Evolutionary conservation across 345 rosid genomes (phyloP).

Genomic region (Eucalyptus sp.): DNA sequence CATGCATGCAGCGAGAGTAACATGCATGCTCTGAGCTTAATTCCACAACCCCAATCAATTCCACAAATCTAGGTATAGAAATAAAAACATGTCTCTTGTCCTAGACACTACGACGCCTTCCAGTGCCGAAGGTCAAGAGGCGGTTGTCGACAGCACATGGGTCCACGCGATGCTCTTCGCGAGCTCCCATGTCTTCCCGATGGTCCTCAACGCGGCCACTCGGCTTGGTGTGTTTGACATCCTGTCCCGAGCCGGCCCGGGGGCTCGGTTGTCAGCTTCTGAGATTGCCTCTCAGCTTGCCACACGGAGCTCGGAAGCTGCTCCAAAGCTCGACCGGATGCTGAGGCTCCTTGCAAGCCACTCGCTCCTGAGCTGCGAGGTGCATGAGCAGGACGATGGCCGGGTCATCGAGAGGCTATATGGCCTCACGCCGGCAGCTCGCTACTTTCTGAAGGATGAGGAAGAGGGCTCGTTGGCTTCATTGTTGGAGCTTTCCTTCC

Average conservation of each 20-base stretch:
- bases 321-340: slow-evolving; percentile 12
- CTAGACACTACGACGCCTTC: background rate
- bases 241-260: slow-evolving; percentile 2
- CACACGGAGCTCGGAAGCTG: background rate
- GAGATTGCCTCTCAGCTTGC: slow-evolving; percentile 15
- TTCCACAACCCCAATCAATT: background rate
- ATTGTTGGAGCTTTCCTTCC: background rate
- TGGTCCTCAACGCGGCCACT: slow-evolving; percentile 8
- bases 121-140: background rate
- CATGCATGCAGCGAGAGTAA: background rate
- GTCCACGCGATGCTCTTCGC: slow-evolving; percentile 4
- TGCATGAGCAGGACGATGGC: background rate
- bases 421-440: slow-evolving; percentile 9
- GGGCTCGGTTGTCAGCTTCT: background rate
- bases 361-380: slow-evolving; percentile 3
- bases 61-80: background rate
- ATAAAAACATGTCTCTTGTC: background rate
- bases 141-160: background rate
- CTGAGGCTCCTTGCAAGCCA: slow-evolving; percentile 9
- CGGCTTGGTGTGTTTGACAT: slow-evolving; percentile 15
- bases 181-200: background rate
- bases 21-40: background rate
- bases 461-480: slow-evolving; percentile 1
- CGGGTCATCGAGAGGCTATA: slow-evolving; percentile 11
- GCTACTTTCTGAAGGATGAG: background rate